These are phyloP conservation scores for Penicillium canescens DNA, from an alignment of 495 filamentous ascomycete genomes.

Conservation along the genomic window DNA sequence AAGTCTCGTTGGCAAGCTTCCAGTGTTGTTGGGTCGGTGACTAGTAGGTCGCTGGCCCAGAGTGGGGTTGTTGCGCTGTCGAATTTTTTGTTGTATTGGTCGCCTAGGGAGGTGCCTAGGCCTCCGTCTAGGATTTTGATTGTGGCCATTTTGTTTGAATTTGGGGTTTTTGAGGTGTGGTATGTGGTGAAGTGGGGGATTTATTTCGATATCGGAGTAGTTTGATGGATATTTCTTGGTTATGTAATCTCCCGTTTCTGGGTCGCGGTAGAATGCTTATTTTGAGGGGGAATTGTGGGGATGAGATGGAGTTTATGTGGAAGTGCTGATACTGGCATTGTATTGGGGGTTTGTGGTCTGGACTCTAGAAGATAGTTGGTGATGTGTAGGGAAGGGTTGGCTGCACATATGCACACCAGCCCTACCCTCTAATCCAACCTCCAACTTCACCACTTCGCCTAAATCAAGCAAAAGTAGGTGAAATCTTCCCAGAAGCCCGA, in stretches of 20 bases:
- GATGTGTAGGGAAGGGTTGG: too few species aligned
- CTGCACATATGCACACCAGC: too few species aligned
- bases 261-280: too few species aligned
- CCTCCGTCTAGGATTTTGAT: conserved; percentile 64
- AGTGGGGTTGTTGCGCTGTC: conserved; percentile 49
- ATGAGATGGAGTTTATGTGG: too few species aligned
- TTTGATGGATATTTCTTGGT: too few species aligned
- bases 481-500: conserved; percentile 51
- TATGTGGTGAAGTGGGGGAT: conserved; percentile 8
- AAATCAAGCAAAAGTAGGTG: conserved; percentile 46
- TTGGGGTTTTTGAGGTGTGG: background rate
- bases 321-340: too few species aligned
- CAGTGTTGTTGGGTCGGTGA: conserved; percentile 50
- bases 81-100: conserved; percentile 50
- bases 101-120: conserved; percentile 64
- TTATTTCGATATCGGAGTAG: background rate
- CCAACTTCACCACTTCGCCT: background rate
- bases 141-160: conserved; percentile 14
- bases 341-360: too few species aligned
- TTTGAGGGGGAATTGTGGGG: too few species aligned
- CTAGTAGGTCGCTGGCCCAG: conserved; percentile 65
- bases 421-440: conserved; percentile 21
- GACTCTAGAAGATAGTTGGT: too few species aligned
- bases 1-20: conserved; percentile 55
- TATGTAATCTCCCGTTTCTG: too few species aligned